Evolutionary conservation across 164 flowering plant species (phyloP).

Genomic region (Aristolochia fimbriata): DNA sequence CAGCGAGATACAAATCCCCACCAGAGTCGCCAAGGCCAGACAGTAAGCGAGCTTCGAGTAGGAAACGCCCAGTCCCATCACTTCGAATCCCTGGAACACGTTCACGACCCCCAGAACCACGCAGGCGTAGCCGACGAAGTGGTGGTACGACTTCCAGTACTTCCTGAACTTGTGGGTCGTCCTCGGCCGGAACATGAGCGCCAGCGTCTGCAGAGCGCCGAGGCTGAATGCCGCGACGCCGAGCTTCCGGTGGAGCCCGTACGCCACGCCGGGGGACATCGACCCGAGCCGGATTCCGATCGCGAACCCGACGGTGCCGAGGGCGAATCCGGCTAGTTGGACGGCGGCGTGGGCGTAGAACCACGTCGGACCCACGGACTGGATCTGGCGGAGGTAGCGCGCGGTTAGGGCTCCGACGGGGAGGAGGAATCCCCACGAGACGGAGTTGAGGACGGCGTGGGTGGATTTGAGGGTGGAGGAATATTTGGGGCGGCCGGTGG

Average conservation of each 20-base stretch:
- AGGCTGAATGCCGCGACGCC: conserved; percentile 63
- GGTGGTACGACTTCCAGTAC: conserved; percentile 98
- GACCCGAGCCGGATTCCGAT: conserved; percentile 72
- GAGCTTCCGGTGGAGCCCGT: conserved; percentile 67
- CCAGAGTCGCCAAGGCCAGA: conserved; percentile 46
- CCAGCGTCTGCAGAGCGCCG: conserved; percentile 70
- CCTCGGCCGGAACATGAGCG: conserved; percentile 75
- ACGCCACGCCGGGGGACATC: conserved; percentile 53
- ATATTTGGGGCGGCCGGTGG: conserved; percentile 18
- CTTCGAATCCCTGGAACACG: conserved; percentile 81
- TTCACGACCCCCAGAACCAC: conserved; percentile 84
- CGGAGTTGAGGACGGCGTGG: conserved; percentile 59
- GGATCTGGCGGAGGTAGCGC: conserved; percentile 66
- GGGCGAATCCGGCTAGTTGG: conserved; percentile 45
- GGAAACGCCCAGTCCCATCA: conserved; percentile 53
- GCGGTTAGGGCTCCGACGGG: conserved; percentile 67
- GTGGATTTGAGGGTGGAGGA: conserved; percentile 25
- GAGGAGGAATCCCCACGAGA: conserved; percentile 81
- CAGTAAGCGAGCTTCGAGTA: conserved; percentile 61
- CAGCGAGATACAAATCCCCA: conserved; percentile 66
- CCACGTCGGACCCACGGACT: conserved; percentile 63
- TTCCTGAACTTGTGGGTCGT: conserved; percentile 71
- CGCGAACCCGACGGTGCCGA: conserved; percentile 67
- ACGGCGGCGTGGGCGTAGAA: conserved; percentile 69
- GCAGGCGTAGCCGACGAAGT: conserved; percentile 91